Base-by-base conservation (phyloP, 139 green algal genomes). In the Zygnema cylindricum region DNA sequence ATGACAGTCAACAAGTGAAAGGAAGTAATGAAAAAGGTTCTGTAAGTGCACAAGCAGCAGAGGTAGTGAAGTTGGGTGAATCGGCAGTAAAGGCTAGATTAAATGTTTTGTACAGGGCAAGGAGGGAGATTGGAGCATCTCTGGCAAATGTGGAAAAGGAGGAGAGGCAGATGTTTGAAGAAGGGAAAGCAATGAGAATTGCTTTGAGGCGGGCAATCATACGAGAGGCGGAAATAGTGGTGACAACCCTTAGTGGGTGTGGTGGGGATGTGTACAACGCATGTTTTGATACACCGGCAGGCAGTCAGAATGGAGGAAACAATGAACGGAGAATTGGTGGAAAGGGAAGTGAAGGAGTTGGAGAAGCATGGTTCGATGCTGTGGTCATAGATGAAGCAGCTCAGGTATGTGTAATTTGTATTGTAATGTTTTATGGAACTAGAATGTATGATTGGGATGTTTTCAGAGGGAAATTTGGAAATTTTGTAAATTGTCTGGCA, bases 371-470 rank as follows among this genome's bases (percentile, higher is more conserved):
- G 93, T 96, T 89, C 88, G 54, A 93, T n/a, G 88, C 93, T n/a
- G 95, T 98, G 57, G 84, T 99, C 25, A 96, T 99, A 40, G 97
- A 99, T 76, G 97, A 99, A 93, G 97, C 97, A 16, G 96, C 95
- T n/a, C 95, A 99, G 92, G 94, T 96, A 0, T 92, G 57, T 73
- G 57, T 30, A n/a, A n/a, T n/a, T n/a, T n/a, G n/a, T n/a, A n/a
- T n/a, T n/a, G n/a, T n/a, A n/a, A n/a, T n/a, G n/a, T n/a, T n/a
- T n/a, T n/a, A n/a, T n/a, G n/a, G n/a, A n/a, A n/a, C n/a, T n/a
- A n/a, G n/a, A n/a, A n/a, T n/a, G n/a, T n/a, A n/a, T n/a, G n/a
- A n/a, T n/a, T n/a, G n/a, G n/a, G n/a, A n/a, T n/a, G n/a, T n/a
- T n/a, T n/a, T n/a, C n/a, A n/a, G n/a, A n/a, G n/a, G n/a, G n/a